Evolutionary conservation across 1,139 yeast species (phyloP).

Genomic region (Saccharomyces hybrid): DNA sequence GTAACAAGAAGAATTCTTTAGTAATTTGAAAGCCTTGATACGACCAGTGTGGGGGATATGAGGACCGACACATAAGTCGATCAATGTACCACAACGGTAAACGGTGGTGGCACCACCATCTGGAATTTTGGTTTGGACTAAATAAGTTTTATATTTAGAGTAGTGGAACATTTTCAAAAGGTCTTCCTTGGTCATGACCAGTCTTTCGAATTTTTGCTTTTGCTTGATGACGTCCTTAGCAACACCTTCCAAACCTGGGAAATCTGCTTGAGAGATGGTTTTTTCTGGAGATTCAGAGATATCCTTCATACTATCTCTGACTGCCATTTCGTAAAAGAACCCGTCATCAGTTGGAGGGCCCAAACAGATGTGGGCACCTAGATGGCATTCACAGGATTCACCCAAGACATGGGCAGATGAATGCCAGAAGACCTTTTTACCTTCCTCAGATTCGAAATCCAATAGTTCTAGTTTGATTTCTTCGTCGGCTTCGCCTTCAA

Average conservation of each 20-base stretch:
- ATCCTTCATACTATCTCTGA: constrained; percentile 41
- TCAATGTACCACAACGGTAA: constrained; percentile 95
- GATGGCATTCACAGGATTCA: constrained; percentile 94
- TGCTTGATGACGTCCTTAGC: constrained; percentile 91
- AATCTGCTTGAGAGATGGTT: constrained; percentile 76
- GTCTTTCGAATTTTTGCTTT: constrained; percentile 91
- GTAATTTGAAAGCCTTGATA: constrained; percentile 86
- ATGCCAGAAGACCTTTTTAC: constrained; percentile 96
- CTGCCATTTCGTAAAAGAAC: constrained; percentile 93
- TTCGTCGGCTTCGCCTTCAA: constrained; percentile 48
- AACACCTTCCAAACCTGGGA: constrained; percentile 74
- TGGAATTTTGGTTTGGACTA: constrained; percentile 83
- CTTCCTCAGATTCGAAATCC: constrained; percentile 80
- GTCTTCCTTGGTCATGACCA: constrained; percentile 87
- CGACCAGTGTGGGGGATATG: constrained; percentile 97
- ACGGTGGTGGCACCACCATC: constrained; percentile 96
- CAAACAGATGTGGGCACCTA: constrained; percentile 83
- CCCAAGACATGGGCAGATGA: constrained; percentile 98
- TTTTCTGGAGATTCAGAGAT: constrained; percentile 51
- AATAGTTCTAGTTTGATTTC: constrained; percentile 55
- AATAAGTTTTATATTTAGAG: constrained; percentile 90
- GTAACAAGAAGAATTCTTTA: constrained; percentile 94
- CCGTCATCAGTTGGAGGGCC: constrained; percentile 99
- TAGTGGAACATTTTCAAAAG: constrained; percentile 87
- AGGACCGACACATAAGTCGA: constrained; percentile 97